These are phyloP conservation scores for Salix udensis DNA, from an alignment of 345 rosid genomes.

Conservation along the genomic window DNA sequence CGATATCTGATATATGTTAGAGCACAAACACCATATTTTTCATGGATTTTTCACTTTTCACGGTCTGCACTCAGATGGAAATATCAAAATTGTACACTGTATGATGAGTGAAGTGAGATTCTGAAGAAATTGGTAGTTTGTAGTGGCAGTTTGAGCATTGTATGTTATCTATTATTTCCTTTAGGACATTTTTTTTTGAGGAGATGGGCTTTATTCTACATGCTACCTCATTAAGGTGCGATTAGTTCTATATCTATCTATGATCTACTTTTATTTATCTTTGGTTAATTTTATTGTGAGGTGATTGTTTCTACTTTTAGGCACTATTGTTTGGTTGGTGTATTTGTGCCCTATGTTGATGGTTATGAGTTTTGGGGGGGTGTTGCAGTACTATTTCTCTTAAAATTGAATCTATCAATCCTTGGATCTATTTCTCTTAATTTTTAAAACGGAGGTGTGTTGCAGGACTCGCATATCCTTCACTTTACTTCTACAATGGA, in stretches of 20 bases:
- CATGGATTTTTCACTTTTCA: neutral
- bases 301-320: neutral
- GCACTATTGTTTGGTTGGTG: neutral
- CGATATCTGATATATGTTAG: neutral
- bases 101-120: neutral
- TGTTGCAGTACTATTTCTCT: neutral
- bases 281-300: neutral
- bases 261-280: neutral
- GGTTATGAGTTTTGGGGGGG: neutral
- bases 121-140: neutral
- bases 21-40: neutral
- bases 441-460: constrained; percentile 17
- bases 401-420: neutral
- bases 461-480: constrained; percentile 89
- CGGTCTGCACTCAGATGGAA: neutral
- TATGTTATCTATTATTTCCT: neutral
- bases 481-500: constrained; percentile 91
- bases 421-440: neutral
- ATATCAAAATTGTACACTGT: neutral
- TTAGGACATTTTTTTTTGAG: neutral
- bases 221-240: neutral
- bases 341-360: neutral
- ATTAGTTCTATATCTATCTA: neutral
- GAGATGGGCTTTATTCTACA: neutral
- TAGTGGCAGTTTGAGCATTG: neutral